phyloP scores from a whole-genome alignment of 169 alveolate species.

The Cryptosporidium parvum region DNA sequence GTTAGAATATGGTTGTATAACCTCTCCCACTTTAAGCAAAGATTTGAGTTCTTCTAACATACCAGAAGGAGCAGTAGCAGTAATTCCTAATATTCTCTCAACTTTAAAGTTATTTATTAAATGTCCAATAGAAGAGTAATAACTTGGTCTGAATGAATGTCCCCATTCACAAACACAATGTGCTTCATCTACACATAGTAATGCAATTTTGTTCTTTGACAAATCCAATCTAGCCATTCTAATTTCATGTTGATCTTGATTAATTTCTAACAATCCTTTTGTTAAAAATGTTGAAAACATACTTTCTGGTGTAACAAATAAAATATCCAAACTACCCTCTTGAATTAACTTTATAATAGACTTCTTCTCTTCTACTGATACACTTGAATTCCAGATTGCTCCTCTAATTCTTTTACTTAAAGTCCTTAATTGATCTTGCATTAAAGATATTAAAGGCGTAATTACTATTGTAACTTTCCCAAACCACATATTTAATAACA shows the following conservation, averaged over 20 bases:
- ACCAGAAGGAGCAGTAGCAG: constrained; percentile 92
- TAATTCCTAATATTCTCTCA: constrained; percentile 85
- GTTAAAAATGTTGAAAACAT: constrained; percentile 67
- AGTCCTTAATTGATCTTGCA: constrained; percentile 88
- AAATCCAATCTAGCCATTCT: constrained; percentile 35
- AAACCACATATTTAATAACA: constrained; percentile 63
- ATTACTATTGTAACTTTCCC: constrained; percentile 83
- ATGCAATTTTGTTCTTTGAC: constrained; percentile 76
- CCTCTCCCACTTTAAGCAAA: constrained; percentile 41
- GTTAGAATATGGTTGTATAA: constrained; percentile 48
- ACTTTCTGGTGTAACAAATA: constrained; percentile 89
- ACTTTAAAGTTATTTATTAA: constrained; percentile 82
- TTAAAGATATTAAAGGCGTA: constrained; percentile 89
- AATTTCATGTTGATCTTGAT: constrained; percentile 57
- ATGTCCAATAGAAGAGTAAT: constrained; percentile 80
- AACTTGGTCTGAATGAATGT: constrained; percentile 90
- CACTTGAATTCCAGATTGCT: constrained; percentile 85
- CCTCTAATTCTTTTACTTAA: constrained; percentile 87
- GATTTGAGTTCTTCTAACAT: constrained; percentile 77
- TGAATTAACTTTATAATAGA: constrained; percentile 80
- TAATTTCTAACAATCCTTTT: constrained; percentile 77
- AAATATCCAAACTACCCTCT: constrained; percentile 83
- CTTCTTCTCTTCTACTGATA: constrained; percentile 79
- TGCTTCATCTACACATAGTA: constrained; percentile 91
- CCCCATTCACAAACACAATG: constrained; percentile 93